phyloP scores from a whole-genome alignment of 2,329 filamentous ascomycete genomes.

The Tolypocladium tundrense region DNA sequence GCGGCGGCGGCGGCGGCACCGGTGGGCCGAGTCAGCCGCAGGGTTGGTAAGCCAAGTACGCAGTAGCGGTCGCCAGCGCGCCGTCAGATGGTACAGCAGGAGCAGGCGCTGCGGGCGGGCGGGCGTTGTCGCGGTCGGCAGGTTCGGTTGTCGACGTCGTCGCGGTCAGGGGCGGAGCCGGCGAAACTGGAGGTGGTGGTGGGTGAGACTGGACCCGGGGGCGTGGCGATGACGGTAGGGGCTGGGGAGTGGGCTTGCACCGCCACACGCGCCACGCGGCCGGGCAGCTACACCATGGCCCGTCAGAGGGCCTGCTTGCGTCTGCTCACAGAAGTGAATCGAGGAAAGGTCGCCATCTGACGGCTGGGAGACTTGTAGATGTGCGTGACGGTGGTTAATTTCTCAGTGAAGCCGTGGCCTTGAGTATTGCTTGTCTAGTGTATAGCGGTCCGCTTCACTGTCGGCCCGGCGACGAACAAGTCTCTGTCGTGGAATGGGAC shows the following conservation, averaged over 20 bases:
- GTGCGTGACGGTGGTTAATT: background rate
- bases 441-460: too few species aligned
- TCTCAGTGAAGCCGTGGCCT: background rate
- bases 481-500: too few species aligned
- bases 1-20: background rate
- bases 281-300: background rate
- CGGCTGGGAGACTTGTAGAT: background rate
- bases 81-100: background rate
- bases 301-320: background rate
- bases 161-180: background rate
- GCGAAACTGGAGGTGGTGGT: background rate
- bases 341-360: background rate
- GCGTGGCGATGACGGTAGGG: background rate
- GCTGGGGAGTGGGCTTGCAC: conserved; percentile 5
- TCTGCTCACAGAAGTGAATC: background rate
- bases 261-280: conserved; percentile 14
- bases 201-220: background rate
- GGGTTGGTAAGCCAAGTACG: background rate
- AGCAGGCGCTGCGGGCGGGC: background rate
- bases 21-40: background rate
- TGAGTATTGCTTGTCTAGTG: background rate
- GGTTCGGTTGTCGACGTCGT: background rate
- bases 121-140: background rate
- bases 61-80: background rate
- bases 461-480: background rate